Evolutionary conservation across 495 filamentous ascomycete species (phyloP).

Genomic region (Penicillium verhagenii): DNA sequence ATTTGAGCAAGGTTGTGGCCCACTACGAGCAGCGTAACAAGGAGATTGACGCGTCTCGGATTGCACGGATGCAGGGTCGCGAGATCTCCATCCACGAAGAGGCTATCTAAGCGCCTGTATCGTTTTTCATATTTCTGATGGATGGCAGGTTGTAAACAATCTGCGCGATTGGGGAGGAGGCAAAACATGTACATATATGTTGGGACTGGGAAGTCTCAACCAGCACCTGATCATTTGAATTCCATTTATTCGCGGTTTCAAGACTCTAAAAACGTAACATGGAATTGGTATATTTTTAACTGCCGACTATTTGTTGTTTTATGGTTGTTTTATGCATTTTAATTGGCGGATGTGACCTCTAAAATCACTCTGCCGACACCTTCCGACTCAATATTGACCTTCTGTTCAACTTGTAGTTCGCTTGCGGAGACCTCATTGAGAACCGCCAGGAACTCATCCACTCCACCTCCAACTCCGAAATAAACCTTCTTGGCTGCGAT

Average conservation of each 20-base stretch:
- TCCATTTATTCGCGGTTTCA: constrained; percentile 25
- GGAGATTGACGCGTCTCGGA: constrained; percentile 50
- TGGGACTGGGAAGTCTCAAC: constrained; percentile 26
- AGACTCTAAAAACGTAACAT: neutral
- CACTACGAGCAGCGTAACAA: constrained; percentile 60
- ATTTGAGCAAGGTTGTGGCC: constrained; percentile 59
- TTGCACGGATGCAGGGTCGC: constrained; percentile 44
- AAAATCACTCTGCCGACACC: constrained; percentile 50
- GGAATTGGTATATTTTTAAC: constrained; percentile 2
- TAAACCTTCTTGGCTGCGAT: constrained; percentile 92
- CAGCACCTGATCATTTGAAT: constrained; percentile 29
- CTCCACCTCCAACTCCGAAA: constrained; percentile 92
- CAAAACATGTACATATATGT: constrained; percentile 46
- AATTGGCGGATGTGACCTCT: constrained; percentile 30
- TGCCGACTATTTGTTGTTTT: neutral
- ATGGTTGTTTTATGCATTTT: neutral
- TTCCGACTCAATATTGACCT: constrained; percentile 53
- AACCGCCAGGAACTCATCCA: constrained; percentile 78
- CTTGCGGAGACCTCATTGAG: constrained; percentile 54
- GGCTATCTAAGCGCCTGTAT: constrained; percentile 8
- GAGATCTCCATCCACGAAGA: constrained; percentile 47
- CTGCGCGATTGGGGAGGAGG: constrained; percentile 21
- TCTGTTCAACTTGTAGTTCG: constrained; percentile 61
- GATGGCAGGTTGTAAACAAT: constrained; percentile 27
- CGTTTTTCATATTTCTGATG: constrained; percentile 16